Conservation (phyloP, 2,329 filamentous ascomycete species). For the Fusarium chaquense region DNA sequence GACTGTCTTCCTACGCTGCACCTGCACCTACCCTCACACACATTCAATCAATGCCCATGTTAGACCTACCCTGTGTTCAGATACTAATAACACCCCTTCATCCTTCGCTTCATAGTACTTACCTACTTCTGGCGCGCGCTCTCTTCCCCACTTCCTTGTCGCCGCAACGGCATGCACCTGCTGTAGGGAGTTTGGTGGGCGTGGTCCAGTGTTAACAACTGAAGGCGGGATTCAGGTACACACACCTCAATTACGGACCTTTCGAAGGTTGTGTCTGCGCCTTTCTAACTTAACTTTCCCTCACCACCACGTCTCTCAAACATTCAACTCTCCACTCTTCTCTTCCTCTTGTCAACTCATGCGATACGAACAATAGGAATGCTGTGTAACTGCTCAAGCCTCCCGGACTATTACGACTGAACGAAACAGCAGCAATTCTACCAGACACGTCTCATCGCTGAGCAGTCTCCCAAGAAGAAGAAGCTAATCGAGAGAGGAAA, state of each 20-base stretch:
- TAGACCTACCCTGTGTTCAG: slow-evolving; percentile 24
- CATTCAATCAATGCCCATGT: background rate
- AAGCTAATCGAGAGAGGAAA: background rate
- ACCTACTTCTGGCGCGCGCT: background rate
- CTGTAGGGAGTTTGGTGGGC: slow-evolving; percentile 9
- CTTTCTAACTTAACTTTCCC: slow-evolving; percentile 24
- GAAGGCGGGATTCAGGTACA: slow-evolving; percentile 8
- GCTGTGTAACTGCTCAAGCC: background rate
- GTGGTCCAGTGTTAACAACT: background rate
- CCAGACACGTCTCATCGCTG: background rate
- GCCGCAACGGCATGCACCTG: slow-evolving; percentile 24
- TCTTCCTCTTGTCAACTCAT: slow-evolving; percentile 13
- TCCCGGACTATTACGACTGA: too few relatives aligned
- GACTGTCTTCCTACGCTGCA: slow-evolving; percentile 35
- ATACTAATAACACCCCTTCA: background rate
- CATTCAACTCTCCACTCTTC: slow-evolving; percentile 6
- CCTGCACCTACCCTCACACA: slow-evolving; percentile 22
- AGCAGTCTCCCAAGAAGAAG: slow-evolving; percentile 1
- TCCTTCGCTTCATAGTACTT: background rate
- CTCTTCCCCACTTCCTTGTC: slow-evolving; percentile 31
- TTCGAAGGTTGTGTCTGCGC: background rate
- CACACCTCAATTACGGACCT: slow-evolving; percentile 1
- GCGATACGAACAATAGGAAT: background rate
- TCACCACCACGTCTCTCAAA: slow-evolving; percentile 7
- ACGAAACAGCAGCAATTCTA: background rate